phyloP scores from a whole-genome alignment of 1,284 basidiomycete species.

The Boletellus deceptivus region DNA sequence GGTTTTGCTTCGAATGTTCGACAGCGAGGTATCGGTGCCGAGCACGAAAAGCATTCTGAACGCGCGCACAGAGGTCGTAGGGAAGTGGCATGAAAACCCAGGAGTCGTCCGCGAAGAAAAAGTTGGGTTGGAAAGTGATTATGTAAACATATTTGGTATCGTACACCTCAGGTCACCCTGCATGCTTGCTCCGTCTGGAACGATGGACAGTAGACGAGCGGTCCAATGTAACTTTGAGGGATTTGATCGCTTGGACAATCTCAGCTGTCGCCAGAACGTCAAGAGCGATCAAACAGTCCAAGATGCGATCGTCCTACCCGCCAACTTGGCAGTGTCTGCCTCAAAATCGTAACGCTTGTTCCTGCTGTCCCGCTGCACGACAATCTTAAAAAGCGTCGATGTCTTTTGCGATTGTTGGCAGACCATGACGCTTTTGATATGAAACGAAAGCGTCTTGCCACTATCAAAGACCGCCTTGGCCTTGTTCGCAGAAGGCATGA shows the following conservation, averaged over 20 bases:
- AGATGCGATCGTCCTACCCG: slow-evolving; percentile 51
- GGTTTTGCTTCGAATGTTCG: slow-evolving; percentile 78
- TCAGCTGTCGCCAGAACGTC: slow-evolving; percentile 45
- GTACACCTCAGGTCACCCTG: slow-evolving; percentile 19
- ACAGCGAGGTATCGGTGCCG: slow-evolving; percentile 73
- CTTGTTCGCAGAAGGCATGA: slow-evolving; percentile 84
- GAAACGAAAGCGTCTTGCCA: slow-evolving; percentile 89
- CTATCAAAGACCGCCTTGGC: slow-evolving; percentile 84
- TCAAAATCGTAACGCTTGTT: slow-evolving; percentile 98
- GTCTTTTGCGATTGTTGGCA: slow-evolving; percentile 85
- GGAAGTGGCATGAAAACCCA: slow-evolving; percentile 52
- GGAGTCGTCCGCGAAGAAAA: no score
- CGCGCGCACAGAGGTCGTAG: slow-evolving; percentile 78
- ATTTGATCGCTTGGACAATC: slow-evolving; percentile 67
- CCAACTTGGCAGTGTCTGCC: slow-evolving; percentile 81
- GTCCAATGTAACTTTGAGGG: slow-evolving; percentile 57
- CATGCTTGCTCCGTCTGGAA: slow-evolving; percentile 55
- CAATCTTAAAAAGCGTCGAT: slow-evolving; percentile 82
- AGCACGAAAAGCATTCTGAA: slow-evolving; percentile 87
- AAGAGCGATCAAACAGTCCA: neutral
- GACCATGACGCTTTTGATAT: slow-evolving; percentile 82
- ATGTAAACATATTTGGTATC: neutral
- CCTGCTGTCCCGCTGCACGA: slow-evolving; percentile 67
- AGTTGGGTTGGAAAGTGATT: neutral
- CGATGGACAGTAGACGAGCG: slow-evolving; percentile 57